phyloP scores from a whole-genome alignment of 2,329 filamentous ascomycete genomes.

The Parastagonospora avenae region DNA sequence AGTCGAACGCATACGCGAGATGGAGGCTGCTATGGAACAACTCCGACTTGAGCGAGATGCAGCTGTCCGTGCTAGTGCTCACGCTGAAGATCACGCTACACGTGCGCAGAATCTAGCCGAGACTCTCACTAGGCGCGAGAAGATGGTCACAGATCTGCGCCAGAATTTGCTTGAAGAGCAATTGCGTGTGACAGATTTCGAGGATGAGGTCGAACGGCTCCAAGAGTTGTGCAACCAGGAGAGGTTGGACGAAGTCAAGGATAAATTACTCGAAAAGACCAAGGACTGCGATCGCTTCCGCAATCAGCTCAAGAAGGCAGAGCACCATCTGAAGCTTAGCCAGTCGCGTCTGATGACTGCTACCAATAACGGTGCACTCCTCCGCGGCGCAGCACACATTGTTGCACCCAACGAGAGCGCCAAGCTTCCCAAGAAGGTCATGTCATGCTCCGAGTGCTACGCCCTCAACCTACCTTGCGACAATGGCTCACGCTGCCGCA shows the following conservation, averaged over 20 bases:
- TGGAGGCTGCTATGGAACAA: neutral
- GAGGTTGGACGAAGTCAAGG: constrained; percentile 9
- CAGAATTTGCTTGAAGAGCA: constrained; percentile 16
- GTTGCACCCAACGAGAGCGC: constrained; percentile 19
- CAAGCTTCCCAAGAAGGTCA: constrained; percentile 25
- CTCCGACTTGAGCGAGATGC: constrained; percentile 7
- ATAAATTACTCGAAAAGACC: constrained; percentile 25
- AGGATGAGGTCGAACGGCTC: constrained; percentile 16
- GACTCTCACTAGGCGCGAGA: constrained; percentile 12
- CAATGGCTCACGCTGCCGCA: constrained; percentile 20
- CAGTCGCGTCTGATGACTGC: constrained; percentile 14
- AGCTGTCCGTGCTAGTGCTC: neutral
- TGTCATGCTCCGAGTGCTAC: constrained; percentile 39
- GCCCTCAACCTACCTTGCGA: constrained; percentile 32
- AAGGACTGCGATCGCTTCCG: constrained; percentile 23
- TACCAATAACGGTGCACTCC: constrained; percentile 12
- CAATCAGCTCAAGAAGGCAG: constrained; percentile 13
- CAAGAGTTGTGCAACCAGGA: constrained; percentile 7
- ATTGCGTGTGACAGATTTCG: constrained; percentile 9
- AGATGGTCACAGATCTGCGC: constrained; percentile 11
- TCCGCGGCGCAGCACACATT: constrained; percentile 34
- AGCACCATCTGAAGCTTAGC: constrained; percentile 7
- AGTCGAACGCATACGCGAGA: neutral
- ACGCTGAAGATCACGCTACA: constrained; percentile 1
- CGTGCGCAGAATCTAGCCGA: constrained; percentile 11